Conservation (phyloP, 192 early-diverging fungal species). For the Geranomyces variabilis region DNA sequence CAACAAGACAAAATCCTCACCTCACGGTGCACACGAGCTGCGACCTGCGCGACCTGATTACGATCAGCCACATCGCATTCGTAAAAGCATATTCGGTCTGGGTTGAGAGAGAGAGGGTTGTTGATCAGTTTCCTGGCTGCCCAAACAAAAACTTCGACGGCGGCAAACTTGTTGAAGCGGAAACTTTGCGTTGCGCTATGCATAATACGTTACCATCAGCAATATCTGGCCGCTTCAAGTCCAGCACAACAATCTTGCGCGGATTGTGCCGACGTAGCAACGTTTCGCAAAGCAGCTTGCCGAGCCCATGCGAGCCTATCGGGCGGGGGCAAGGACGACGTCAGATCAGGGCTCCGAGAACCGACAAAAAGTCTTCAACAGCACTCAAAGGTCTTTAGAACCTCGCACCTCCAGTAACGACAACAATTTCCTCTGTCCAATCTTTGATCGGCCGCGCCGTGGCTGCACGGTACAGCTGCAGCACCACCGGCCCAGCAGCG, state of each 20-base stretch:
- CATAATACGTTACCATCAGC: too few relatives aligned
- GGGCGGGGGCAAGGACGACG: neutral
- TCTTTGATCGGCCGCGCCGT: conserved; percentile 30
- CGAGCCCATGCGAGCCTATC: conserved; percentile 65
- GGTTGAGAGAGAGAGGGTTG: too few relatives aligned
- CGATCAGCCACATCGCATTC: conserved; percentile 66
- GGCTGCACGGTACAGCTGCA: conserved; percentile 10
- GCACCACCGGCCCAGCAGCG: neutral
- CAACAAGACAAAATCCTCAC: too few relatives aligned
- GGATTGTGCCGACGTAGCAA: conserved; percentile 42
- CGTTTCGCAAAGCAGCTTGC: conserved; percentile 49
- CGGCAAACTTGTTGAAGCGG: too few relatives aligned
- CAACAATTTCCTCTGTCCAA: conserved; percentile 64
- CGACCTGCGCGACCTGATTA: conserved; percentile 49
- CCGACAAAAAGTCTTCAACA: neutral
- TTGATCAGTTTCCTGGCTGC: too few relatives aligned
- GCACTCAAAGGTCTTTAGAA: too few relatives aligned
- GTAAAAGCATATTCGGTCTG: conserved; percentile 42
- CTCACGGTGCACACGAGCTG: conserved; percentile 49
- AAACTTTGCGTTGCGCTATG: too few relatives aligned
- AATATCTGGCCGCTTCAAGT: conserved; percentile 32
- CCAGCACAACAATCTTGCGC: conserved; percentile 59
- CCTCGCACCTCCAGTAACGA: conserved; percentile 68
- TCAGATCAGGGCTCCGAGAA: neutral
- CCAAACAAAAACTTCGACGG: too few relatives aligned